Evolutionary conservation across 345 rosid genomes (phyloP).

Genomic region (Anacardium occidentale): DNA sequence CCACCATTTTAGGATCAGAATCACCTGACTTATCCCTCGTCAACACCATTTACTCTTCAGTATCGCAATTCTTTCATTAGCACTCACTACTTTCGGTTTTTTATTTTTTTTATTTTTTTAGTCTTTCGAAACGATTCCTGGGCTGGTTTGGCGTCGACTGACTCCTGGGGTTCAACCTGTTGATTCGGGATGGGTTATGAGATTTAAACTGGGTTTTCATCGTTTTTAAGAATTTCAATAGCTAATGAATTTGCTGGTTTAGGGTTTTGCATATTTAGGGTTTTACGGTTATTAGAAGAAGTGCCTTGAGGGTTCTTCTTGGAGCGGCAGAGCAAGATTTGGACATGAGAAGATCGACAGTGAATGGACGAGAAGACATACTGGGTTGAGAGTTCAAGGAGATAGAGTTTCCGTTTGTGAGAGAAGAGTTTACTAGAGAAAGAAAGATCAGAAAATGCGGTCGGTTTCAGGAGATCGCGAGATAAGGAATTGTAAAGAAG

Average conservation of each 20-base stretch:
- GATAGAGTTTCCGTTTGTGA: background rate
- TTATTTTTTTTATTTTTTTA: too few species aligned
- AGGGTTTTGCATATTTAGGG: slow-evolving; percentile 25
- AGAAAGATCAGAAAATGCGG: slow-evolving; percentile 29
- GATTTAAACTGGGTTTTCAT: slow-evolving; percentile 25
- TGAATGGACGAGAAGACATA: slow-evolving; percentile 66
- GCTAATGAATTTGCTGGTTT: slow-evolving; percentile 3
- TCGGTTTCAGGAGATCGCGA: slow-evolving; percentile 9
- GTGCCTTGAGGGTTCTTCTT: slow-evolving; percentile 40
- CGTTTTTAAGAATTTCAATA: background rate
- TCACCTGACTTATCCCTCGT: slow-evolving; percentile 70
- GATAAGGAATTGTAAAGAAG: slow-evolving; percentile 19
- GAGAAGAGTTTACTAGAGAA: background rate
- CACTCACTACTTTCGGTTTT: slow-evolving; percentile 2
- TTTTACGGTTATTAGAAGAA: slow-evolving; percentile 42
- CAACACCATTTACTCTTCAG: slow-evolving; percentile 55
- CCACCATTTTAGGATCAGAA: slow-evolving; percentile 52
- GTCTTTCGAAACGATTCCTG: background rate
- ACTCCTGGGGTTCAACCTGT: slow-evolving; percentile 12
- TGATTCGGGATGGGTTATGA: slow-evolving; percentile 25
- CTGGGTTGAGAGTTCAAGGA: slow-evolving; percentile 17
- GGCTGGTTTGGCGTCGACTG: slow-evolving; percentile 4
- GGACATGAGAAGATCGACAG: slow-evolving; percentile 87
- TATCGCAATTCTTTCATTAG: slow-evolving; percentile 26
- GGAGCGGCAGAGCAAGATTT: slow-evolving; percentile 62